Conservation (phyloP, 768 basidiomycete genomes). For the Leucocoprinus sp. region DNA sequence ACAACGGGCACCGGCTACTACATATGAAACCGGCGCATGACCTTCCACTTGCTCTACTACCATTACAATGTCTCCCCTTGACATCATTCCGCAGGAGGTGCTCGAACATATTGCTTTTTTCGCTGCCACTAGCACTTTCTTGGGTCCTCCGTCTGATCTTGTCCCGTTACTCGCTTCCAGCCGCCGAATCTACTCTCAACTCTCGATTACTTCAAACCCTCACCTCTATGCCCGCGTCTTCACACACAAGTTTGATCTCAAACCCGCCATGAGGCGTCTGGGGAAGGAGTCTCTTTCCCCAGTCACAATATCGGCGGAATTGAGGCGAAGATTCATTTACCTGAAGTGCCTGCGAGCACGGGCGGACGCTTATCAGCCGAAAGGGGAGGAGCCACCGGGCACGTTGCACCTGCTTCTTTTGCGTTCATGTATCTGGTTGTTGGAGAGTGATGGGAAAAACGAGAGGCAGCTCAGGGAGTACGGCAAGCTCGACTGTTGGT, state of each 20-base stretch:
- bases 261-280: conserved; percentile 41
- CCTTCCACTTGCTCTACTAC: conserved; percentile 6
- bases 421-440: conserved; percentile 67
- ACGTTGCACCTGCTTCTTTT: conserved; percentile 45
- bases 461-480: conserved; percentile 63
- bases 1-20: background rate
- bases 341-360: conserved; percentile 49
- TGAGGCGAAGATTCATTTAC: conserved; percentile 49
- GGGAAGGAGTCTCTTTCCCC: conserved; percentile 33
- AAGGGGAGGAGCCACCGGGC: background rate
- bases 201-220: conserved; percentile 50
- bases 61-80: conserved; percentile 28
- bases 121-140: conserved; percentile 38
- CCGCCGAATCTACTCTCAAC: conserved; percentile 35
- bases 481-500: conserved; percentile 54
- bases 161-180: conserved; percentile 47
- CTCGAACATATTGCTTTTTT: conserved; percentile 73
- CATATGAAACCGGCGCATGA: conserved; percentile 2
- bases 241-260: conserved; percentile 54
- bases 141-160: conserved; percentile 57
- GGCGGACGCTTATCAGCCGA: conserved; percentile 22
- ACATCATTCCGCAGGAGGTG: conserved; percentile 63
- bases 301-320: conserved; percentile 47
- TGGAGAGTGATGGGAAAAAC: conserved; percentile 76
- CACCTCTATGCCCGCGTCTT: conserved; percentile 71